Evolutionary conservation across 2,329 filamentous ascomycete species (phyloP), one percentile per base, ranked within the genome.

Genomic region (Macrophomina tecta): DNA sequence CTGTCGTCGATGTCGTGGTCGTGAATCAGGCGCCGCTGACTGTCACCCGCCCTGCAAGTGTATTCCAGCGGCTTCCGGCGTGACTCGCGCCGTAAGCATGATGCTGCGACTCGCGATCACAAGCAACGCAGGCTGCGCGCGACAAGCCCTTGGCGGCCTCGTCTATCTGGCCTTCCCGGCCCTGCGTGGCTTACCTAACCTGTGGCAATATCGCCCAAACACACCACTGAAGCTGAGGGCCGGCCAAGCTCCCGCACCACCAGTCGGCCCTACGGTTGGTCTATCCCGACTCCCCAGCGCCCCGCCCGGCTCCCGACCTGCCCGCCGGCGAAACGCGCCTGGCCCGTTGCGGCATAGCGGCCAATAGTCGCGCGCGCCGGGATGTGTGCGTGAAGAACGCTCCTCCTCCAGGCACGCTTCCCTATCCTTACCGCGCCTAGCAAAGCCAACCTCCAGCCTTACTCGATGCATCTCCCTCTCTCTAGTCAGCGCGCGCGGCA

Each of bases 281-380:
- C n/a, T 18, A 40, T 58, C 55, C 55, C 55, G 55, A 40, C 49
- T 14, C 14, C 49, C 28, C 30, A 30, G 28, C 30, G 46, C n/a
- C 49, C 49, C 52, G 55, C 36, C 55, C 55, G 55, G 36, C 56
- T 61, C 30, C 56, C 56, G 56, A 32, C 12, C 49, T 34, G 18
- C 28, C 36, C 23, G 14, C 28, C 49, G 46, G 49, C 49, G 49
- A 32, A 52, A 52, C 49, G 49, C 49, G 18, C 56, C 40, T 32
- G 28, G 40, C 56, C 56, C 56, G 56, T 18, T 46, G 40, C 56
- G 56, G 56, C n/a, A 18, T 58, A 58, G 55, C 55, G 55, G 49
- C 38, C 55, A 58, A 58, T 58, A 58, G 38, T 58, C 36, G 36
- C 53, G 36, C 7, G 36, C 32, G 53, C 53, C 18, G n/a, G 36